Percentiles rank a stretch among this genome's conserved stretches.
Conservation (phyloP, 306 rosid genomes). For the Cicer bijugum region DNA sequence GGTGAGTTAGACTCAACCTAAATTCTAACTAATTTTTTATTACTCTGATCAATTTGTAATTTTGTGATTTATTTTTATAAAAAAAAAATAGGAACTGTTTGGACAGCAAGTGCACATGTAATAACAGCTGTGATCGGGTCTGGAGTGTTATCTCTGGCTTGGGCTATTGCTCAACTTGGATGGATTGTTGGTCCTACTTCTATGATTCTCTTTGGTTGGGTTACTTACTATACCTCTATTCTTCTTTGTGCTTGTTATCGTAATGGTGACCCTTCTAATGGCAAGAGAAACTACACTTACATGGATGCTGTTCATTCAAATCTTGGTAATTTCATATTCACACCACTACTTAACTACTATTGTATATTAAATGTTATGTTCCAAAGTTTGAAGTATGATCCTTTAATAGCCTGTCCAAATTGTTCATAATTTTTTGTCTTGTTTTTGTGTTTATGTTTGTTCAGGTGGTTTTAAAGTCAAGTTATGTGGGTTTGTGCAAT, state of each 20-base stretch:
- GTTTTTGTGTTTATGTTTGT: not conserved
- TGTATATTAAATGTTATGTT: too few relatives aligned
- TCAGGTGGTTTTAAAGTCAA: conserved; percentile 70
- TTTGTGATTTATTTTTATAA: not conserved
- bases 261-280: conserved; percentile 63
- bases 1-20: conserved; percentile 47
- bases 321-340: conserved; percentile 53
- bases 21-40: not conserved
- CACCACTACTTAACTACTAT: too few relatives aligned
- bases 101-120: conserved; percentile 87
- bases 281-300: conserved; percentile 90
- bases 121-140: conserved; percentile 91
- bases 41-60: too few relatives aligned
- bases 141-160: conserved; percentile 81
- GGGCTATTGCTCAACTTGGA: conserved; percentile 91
- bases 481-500: conserved; percentile 80
- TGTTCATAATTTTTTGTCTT: not conserved
- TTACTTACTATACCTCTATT: conserved; percentile 77
- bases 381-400: too few relatives aligned
- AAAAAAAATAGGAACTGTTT: conserved; percentile 57
- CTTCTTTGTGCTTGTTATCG: conserved; percentile 83
- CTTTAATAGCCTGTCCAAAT: too few relatives aligned
- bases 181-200: conserved; percentile 86
- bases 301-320: conserved; percentile 73
- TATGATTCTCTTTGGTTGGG: conserved; percentile 73